Evolutionary conservation across 2,329 filamentous ascomycete genomes (phyloP).

Genomic region (Colletotrichum sp.): DNA sequence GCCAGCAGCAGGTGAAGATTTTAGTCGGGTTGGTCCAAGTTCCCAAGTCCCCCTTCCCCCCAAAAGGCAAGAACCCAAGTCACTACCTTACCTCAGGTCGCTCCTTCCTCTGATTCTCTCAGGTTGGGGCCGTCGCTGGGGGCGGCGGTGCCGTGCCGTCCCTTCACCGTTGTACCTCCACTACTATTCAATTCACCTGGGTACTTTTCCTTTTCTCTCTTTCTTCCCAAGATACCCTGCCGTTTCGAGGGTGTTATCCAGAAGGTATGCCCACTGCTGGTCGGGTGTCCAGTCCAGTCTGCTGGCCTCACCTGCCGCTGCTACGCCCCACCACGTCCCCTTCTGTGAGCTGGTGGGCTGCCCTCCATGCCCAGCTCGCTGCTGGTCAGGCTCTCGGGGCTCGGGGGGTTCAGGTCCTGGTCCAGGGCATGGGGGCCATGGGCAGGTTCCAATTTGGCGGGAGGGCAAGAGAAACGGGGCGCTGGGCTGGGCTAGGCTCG

Average conservation of each 20-base stretch:
- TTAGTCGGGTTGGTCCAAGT: slow-evolving; percentile 20
- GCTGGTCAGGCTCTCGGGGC: slow-evolving; percentile 15
- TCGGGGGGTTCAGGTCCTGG: slow-evolving; percentile 2
- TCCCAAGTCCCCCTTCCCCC: background rate
- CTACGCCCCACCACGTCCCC: slow-evolving; percentile 10
- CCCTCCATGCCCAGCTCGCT: background rate
- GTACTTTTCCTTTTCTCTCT: background rate
- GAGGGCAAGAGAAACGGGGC: slow-evolving; percentile 14
- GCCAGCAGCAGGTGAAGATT: slow-evolving; percentile 16
- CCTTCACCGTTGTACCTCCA: background rate
- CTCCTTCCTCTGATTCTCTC: slow-evolving; percentile 7
- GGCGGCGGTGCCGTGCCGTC: background rate
- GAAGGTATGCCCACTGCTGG: background rate
- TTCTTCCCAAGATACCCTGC: background rate
- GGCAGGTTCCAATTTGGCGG: slow-evolving; percentile 19
- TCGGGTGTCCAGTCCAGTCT: background rate
- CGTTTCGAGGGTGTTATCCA: background rate
- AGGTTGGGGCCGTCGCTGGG: slow-evolving; percentile 1
- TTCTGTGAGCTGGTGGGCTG: background rate
- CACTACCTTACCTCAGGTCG: background rate
- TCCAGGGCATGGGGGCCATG: slow-evolving; percentile 8
- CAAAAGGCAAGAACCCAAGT: background rate
- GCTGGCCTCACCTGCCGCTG: slow-evolving; percentile 16
- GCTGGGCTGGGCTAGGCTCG: slow-evolving; percentile 17
- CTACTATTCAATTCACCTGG: background rate